Percentiles rank a stretch among this genome's conserved stretches.
Evolutionary conservation across 2,329 filamentous ascomycete genomes (phyloP).

Genomic region (Pochonia chlamydosporia): DNA sequence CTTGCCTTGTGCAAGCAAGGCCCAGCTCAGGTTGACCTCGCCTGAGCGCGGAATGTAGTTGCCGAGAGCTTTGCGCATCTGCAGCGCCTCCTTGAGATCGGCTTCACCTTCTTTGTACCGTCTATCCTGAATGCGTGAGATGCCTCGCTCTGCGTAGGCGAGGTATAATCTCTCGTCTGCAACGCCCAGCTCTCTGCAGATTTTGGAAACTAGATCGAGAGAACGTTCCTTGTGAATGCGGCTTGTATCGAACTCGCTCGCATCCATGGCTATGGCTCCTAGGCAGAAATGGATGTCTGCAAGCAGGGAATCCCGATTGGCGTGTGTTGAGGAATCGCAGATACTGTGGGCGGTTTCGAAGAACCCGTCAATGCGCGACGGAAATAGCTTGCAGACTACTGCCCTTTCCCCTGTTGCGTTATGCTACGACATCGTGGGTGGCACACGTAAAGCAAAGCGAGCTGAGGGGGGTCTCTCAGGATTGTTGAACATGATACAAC

Average conservation of each 20-base stretch:
- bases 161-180: slow-evolving; percentile 11
- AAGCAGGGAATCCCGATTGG: slow-evolving; percentile 7
- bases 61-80: slow-evolving; percentile 4
- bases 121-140: slow-evolving; percentile 8
- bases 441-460: slow-evolving; percentile 9
- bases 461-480: neutral
- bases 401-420: slow-evolving; percentile 1
- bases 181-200: slow-evolving; percentile 4
- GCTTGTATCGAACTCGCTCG: slow-evolving; percentile 9
- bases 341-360: slow-evolving; percentile 5
- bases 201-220: slow-evolving; percentile 7
- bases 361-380: slow-evolving; percentile 1
- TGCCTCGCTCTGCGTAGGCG: slow-evolving; percentile 9
- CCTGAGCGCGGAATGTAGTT: slow-evolving; percentile 10
- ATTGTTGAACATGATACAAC: no score
- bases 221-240: slow-evolving; percentile 8
- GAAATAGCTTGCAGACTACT: neutral
- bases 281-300: slow-evolving; percentile 9
- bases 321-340: slow-evolving; percentile 6
- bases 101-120: slow-evolving; percentile 6
- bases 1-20: slow-evolving; percentile 9
- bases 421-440: slow-evolving; percentile 10
- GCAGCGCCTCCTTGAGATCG: slow-evolving; percentile 8
- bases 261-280: slow-evolving; percentile 10
- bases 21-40: slow-evolving; percentile 9